phyloP scores from a whole-genome alignment of 352 stramenopile species.

The Phytophthora citrophthora region DNA sequence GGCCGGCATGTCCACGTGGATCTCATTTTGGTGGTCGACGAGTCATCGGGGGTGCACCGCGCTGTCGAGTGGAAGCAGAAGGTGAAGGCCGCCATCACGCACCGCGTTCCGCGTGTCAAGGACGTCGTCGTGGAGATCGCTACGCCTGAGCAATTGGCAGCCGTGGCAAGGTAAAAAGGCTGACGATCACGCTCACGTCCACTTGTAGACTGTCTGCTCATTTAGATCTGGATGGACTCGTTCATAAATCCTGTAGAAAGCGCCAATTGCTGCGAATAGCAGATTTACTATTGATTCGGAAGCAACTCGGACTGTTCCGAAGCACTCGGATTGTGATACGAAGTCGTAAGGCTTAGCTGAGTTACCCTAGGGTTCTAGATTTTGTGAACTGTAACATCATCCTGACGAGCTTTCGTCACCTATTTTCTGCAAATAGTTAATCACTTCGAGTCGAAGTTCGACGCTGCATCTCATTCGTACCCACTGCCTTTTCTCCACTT shows the following conservation, averaged over 20 bases:
- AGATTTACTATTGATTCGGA: conserved; percentile 26
- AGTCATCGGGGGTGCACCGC: conserved; percentile 27
- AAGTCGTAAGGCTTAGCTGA: too few species aligned
- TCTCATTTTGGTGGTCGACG: conserved; percentile 58
- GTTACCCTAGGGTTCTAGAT: too few species aligned
- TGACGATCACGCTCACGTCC: conserved; percentile 7
- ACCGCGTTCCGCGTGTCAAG: conserved; percentile 57
- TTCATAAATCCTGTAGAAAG: too few species aligned
- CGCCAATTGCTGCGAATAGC: not conserved
- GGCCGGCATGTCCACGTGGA: conserved; percentile 67
- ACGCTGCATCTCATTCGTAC: too few species aligned
- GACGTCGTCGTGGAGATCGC: conserved; percentile 70
- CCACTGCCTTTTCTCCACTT: too few species aligned
- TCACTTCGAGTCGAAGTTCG: too few species aligned
- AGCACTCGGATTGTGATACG: too few species aligned
- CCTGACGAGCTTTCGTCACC: too few species aligned
- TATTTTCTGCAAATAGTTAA: too few species aligned
- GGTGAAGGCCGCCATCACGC: conserved; percentile 54
- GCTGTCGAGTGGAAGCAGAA: conserved; percentile 68
- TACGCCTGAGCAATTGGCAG: conserved; percentile 31
- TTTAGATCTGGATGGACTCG: too few species aligned
- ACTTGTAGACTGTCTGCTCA: conserved; percentile 15
- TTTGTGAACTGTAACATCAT: too few species aligned
- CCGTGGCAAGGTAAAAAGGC: conserved; percentile 6
- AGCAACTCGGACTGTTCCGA: too few species aligned